Conservation (phyloP, 2,329 filamentous ascomycete genomes). For the Talaromyces sp. region DNA sequence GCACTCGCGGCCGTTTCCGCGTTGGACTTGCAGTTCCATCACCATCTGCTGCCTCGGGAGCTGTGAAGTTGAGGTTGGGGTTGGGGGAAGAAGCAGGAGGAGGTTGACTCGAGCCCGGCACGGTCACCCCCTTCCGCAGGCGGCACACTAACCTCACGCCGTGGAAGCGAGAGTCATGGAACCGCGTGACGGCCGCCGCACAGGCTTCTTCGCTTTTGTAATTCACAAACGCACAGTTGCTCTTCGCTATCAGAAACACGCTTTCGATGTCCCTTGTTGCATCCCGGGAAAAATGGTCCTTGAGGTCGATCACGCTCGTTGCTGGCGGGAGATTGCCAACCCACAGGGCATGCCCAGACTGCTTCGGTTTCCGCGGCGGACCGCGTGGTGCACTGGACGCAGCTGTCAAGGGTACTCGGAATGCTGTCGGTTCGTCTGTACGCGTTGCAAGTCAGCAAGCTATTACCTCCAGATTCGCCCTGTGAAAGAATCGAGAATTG, state of each 20-base stretch:
- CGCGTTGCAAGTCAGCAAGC: not conserved
- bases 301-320: conserved; percentile 75
- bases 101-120: conserved; percentile 38
- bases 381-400: conserved; percentile 47
- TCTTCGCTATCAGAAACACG: conserved; percentile 90
- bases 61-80: conserved; percentile 19
- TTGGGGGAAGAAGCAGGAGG: conserved; percentile 18
- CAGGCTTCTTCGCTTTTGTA: conserved; percentile 78
- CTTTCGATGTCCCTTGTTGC: conserved; percentile 73
- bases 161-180: conserved; percentile 88
- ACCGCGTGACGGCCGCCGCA: conserved; percentile 68
- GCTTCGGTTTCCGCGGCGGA: conserved; percentile 61
- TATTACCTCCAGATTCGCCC: not conserved
- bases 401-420: conserved; percentile 7
- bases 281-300: conserved; percentile 81
- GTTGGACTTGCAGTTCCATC: not conserved
- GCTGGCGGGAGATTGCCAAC: conserved; percentile 88
- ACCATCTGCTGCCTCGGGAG: conserved; percentile 14
- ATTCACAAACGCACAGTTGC: conserved; percentile 95
- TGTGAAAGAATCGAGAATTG: not conserved
- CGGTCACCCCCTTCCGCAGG: conserved; percentile 56
- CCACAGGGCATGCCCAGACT: conserved; percentile 86
- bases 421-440: not conserved
- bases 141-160: conserved; percentile 81
- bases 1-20: conserved; percentile 32